Percentiles rank a stretch among this genome's conserved stretches.
Conservation (phyloP, 768 basidiomycete species). For the Cubamyces lactineus region DNA sequence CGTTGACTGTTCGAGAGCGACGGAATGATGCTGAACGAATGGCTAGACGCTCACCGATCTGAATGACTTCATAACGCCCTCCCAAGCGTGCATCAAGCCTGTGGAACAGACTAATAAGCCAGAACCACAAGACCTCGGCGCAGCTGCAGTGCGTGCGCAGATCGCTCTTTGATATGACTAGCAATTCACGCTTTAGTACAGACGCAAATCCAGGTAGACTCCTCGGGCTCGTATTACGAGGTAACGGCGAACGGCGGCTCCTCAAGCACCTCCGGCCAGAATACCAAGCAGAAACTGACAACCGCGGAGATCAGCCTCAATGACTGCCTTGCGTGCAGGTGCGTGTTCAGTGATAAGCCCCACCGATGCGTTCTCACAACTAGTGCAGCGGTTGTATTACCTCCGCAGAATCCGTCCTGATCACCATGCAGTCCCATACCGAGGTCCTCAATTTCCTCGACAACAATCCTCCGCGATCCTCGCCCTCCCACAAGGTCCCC, state of each 20-base stretch:
- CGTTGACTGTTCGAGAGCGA: background rate
- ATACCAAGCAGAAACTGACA: slow-evolving; percentile 65
- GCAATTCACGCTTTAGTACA: slow-evolving; percentile 40
- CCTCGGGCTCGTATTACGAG: slow-evolving; percentile 86
- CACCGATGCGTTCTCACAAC: background rate
- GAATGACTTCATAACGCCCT: slow-evolving; percentile 96
- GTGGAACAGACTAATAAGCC: slow-evolving; percentile 62
- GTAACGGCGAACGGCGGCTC: slow-evolving; percentile 46
- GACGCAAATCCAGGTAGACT: slow-evolving; percentile 94
- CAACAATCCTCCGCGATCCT: slow-evolving; percentile 48
- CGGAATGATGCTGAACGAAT: background rate
- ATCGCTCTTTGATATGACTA: slow-evolving; percentile 33
- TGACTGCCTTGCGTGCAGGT: slow-evolving; percentile 99
- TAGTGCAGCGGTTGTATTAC: slow-evolving; percentile 90
- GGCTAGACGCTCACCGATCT: slow-evolving; percentile 86
- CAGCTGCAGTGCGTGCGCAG: slow-evolving; percentile 43
- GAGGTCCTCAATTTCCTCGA: slow-evolving; percentile 85
- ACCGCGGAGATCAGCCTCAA: slow-evolving; percentile 96
- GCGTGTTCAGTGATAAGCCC: slow-evolving; percentile 32
- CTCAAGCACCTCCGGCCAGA: slow-evolving; percentile 20
- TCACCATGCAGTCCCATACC: slow-evolving; percentile 92
- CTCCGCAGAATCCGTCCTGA: slow-evolving; percentile 95
- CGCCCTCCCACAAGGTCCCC: slow-evolving; percentile 54
- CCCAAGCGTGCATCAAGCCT: slow-evolving; percentile 97
- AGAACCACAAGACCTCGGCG: slow-evolving; percentile 43